A percentile compares a stretch with the other conserved stretches of the same genome.
Evolutionary conservation across 495 filamentous ascomycete genomes (phyloP).

Genomic region (Durotheca rogersii): DNA sequence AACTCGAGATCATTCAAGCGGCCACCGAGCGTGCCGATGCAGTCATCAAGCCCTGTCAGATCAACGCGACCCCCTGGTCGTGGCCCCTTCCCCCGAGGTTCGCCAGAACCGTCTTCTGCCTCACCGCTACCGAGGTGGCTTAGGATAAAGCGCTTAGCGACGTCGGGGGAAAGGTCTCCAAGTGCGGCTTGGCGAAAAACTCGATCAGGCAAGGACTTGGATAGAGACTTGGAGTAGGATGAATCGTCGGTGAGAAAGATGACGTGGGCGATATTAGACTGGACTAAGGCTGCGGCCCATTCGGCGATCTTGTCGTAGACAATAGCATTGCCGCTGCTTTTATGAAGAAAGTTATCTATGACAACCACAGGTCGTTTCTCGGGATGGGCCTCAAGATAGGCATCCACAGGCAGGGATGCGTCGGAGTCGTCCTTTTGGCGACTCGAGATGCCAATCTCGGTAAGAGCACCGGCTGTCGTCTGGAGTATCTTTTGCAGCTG

Average conservation of each 20-base stretch:
- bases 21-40: constrained; percentile 80
- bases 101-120: constrained; percentile 5
- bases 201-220: constrained; percentile 84
- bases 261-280: constrained; percentile 90
- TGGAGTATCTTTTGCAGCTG: constrained; percentile 91
- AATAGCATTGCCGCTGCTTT: constrained; percentile 65
- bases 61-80: constrained; percentile 45
- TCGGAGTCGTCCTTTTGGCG: constrained; percentile 74
- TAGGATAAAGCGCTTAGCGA: constrained; percentile 87
- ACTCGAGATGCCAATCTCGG: constrained; percentile 66
- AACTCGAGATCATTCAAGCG: constrained; percentile 93
- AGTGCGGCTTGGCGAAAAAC: constrained; percentile 84
- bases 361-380: constrained; percentile 83
- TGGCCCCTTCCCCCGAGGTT: constrained; percentile 24
- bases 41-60: constrained; percentile 69
- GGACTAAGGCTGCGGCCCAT: constrained; percentile 86
- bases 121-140: constrained; percentile 59
- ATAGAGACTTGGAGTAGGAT: constrained; percentile 83
- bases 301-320: constrained; percentile 90
- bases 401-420: constrained; percentile 70
- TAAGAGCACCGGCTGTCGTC: constrained; percentile 78
- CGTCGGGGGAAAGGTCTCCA: constrained; percentile 79
- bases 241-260: constrained; percentile 95
- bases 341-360: constrained; percentile 92
- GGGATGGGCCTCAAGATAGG: constrained; percentile 89